Percentiles rank a stretch among this genome's conserved stretches.
phyloP scores from a whole-genome alignment of 805 yeast species.

The Metschnikowia dekortorum region DNA sequence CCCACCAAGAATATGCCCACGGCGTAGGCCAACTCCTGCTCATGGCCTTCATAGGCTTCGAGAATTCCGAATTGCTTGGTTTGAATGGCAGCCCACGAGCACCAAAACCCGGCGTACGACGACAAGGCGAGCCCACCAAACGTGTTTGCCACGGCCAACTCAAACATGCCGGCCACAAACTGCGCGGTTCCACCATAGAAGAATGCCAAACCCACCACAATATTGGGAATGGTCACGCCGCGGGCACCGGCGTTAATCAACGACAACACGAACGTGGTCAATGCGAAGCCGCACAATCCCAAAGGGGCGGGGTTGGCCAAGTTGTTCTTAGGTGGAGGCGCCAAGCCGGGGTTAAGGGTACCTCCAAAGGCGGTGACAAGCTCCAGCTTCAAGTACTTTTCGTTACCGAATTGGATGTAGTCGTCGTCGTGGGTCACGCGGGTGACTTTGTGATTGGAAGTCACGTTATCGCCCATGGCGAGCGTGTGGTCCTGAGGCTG shows the following conservation, averaged over 20 bases:
- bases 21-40: slow-evolving; percentile 28
- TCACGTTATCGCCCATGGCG: slow-evolving; percentile 1
- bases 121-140: slow-evolving; percentile 65
- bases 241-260: slow-evolving; percentile 61
- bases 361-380: slow-evolving; percentile 72
- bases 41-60: slow-evolving; percentile 27
- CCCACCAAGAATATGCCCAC: slow-evolving; percentile 37
- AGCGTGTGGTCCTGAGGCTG: slow-evolving; percentile 28
- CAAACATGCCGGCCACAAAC: slow-evolving; percentile 70
- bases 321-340: slow-evolving; percentile 39
- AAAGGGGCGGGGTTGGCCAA: slow-evolving; percentile 73
- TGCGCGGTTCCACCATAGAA: slow-evolving; percentile 75
- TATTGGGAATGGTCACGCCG: slow-evolving; percentile 57
- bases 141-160: slow-evolving; percentile 70
- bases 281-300: slow-evolving; percentile 68
- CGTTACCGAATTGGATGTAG: slow-evolving; percentile 66
- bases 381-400: slow-evolving; percentile 60
- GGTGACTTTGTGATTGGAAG: slow-evolving; percentile 17
- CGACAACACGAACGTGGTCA: slow-evolving; percentile 63
- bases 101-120: slow-evolving; percentile 74
- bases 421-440: slow-evolving; percentile 48
- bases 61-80: slow-evolving; percentile 35
- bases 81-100: slow-evolving; percentile 62
- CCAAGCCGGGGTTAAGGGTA: slow-evolving; percentile 62
- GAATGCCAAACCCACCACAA: slow-evolving; percentile 62